Evolutionary conservation across 768 basidiomycete species (phyloP), one percentile per base, ranked within the genome.

Genomic region (Leccinum pellstonianum): DNA sequence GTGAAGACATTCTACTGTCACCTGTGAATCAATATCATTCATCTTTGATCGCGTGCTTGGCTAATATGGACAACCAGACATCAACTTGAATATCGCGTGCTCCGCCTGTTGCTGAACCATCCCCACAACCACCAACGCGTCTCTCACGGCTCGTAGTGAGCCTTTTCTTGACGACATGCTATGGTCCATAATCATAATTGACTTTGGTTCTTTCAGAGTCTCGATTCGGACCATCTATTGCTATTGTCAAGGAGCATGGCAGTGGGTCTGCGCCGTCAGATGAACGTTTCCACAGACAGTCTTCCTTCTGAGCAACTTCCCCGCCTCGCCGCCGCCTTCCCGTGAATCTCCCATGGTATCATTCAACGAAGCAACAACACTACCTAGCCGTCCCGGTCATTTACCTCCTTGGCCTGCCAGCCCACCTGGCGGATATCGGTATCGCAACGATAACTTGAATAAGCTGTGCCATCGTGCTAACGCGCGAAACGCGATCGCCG

Each of bases 151-250:
- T 64, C 19, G 55, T 60, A 1, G 64, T 65, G 38, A 64, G 66
- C 15, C 9, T 66, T 52, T 4, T 12, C 23, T 31, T 35, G 9
- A 25, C 38, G 11, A 15, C 14, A 41, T 3, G 15, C 6, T 17
- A 31, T 38, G 2, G 12, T 37, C 35, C 27, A 27, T 27, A 27
- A 27, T 27, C 17, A n/a, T 47, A 27, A 14, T 10, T 57, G 11
- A 54, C n/a, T 6, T 11, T 63, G 14, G 23, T 5, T 27, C 43
- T 47, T 35, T 10, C 27, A 5, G 23, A 73, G 72, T 73, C 73
- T 41, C 72, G 72, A 7, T 73, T 73, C 29, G 72, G 72, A 6
- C 72, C 72, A 17, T 73, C 27, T 27, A 27, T 73, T 19, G 43
- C 27, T 27, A 27, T 73, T 19, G 43, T 52, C 35, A 71, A 66